These are phyloP conservation scores for Yamadazyma sp. DNA, from an alignment of 805 yeast genomes.

Conservation along the genomic window DNA sequence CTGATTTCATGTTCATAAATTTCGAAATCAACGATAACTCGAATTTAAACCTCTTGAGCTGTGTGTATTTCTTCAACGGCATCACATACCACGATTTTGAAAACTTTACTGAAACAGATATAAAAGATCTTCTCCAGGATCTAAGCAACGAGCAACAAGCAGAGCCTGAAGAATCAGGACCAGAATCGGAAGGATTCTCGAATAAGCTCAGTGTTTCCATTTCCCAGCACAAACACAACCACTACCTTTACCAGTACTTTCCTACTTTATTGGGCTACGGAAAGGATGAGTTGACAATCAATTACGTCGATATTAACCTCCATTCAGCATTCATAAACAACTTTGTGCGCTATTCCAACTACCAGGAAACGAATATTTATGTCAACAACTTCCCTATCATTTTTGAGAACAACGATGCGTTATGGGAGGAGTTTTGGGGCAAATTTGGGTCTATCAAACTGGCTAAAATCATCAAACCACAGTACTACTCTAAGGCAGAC, in stretches of 20 bases:
- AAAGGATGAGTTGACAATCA: constrained; percentile 1
- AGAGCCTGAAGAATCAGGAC: neutral
- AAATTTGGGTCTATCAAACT: constrained; percentile 42
- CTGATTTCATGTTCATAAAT: constrained; percentile 55
- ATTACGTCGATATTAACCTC: constrained; percentile 2
- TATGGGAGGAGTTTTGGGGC: constrained; percentile 40
- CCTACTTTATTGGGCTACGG: constrained; percentile 11
- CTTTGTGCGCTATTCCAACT: constrained; percentile 28
- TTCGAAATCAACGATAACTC: constrained; percentile 25
- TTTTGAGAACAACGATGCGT: constrained; percentile 53
- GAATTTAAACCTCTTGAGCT: constrained; percentile 49
- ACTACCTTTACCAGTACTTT: constrained; percentile 20
- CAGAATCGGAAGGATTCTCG: constrained; percentile 1
- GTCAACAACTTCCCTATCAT: constrained; percentile 60
- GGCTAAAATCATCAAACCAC: constrained; percentile 44
- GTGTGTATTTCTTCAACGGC: constrained; percentile 50
- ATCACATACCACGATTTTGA: constrained; percentile 48
- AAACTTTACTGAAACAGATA: constrained; percentile 15
- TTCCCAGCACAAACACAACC: constrained; percentile 39
- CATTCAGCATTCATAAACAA: constrained; percentile 13
- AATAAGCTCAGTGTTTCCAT: constrained; percentile 25
- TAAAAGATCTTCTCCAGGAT: constrained; percentile 1
- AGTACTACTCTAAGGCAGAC: constrained; percentile 27
- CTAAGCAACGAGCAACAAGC: neutral
- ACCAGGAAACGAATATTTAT: constrained; percentile 72